Conservation (phyloP, 2,329 filamentous ascomycete species). For the Nigrospora oryzae region DNA sequence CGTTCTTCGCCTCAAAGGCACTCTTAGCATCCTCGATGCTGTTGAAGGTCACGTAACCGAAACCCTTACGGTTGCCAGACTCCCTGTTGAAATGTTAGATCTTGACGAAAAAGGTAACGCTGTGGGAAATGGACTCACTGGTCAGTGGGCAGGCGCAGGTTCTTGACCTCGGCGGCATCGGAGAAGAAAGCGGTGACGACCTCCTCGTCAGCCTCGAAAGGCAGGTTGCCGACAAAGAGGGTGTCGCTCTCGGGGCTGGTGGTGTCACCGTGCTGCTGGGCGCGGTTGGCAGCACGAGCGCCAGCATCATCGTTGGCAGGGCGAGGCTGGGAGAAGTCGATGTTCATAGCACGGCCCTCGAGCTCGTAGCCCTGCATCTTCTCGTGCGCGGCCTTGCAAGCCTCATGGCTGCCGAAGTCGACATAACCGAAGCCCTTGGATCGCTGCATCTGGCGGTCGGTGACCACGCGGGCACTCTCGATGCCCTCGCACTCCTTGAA, state of each 20-base stretch:
- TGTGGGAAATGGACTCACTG: conserved; percentile 37
- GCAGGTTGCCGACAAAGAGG: conserved; percentile 85
- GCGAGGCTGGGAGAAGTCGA: conserved; percentile 68
- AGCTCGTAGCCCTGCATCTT: conserved; percentile 68
- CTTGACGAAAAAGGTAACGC: not conserved
- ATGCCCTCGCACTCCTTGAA: conserved; percentile 75
- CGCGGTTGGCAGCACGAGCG: conserved; percentile 54
- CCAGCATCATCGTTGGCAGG: conserved; percentile 45
- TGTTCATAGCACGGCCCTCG: conserved; percentile 66
- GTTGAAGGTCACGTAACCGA: conserved; percentile 81
- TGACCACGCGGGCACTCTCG: conserved; percentile 68
- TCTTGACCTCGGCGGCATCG: conserved; percentile 61
- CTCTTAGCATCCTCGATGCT: conserved; percentile 75
- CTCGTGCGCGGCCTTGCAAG: conserved; percentile 63
- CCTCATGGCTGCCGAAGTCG: conserved; percentile 64
- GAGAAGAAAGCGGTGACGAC: conserved; percentile 66
- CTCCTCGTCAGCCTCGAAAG: conserved; percentile 76
- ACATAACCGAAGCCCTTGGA: conserved; percentile 93
- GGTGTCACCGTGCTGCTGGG: conserved; percentile 67
- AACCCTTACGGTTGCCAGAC: conserved; percentile 78
- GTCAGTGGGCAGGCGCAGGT: conserved; percentile 83
- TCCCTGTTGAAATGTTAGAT: conserved; percentile 43
- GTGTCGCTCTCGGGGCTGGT: conserved; percentile 76
- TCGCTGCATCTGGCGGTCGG: conserved; percentile 69
- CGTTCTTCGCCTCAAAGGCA: conserved; percentile 63